A percentile compares a stretch with the other conserved stretches of the same genome.
Conservation (phyloP, 164 flowering plant genomes). For the Piper longum region DNA sequence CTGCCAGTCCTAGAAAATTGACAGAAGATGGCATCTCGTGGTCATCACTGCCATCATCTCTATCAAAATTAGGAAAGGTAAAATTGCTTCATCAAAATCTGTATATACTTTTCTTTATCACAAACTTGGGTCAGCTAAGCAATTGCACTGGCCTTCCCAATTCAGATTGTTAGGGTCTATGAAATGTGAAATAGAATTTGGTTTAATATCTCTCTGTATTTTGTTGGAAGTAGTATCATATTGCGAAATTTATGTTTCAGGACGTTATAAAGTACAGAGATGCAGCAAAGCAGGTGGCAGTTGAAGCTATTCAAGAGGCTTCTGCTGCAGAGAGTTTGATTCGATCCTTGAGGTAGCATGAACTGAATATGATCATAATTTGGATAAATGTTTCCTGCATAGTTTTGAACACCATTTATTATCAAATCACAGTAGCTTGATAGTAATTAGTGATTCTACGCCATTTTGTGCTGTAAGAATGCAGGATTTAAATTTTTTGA, state of each 20-base stretch:
- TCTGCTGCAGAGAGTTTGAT: slow-evolving; percentile 81
- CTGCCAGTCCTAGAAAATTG: slow-evolving; percentile 35
- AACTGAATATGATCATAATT: neutral
- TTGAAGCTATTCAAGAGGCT: slow-evolving; percentile 91
- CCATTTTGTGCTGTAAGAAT: no score
- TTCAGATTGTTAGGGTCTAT: no score
- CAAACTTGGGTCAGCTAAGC: no score
- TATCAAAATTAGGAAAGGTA: slow-evolving; percentile 88
- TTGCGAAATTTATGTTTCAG: slow-evolving; percentile 20
- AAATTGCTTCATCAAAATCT: no score
- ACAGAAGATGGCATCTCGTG: slow-evolving; percentile 55
- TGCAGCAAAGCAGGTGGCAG: slow-evolving; percentile 76
- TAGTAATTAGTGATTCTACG: no score
- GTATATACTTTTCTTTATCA: neutral
- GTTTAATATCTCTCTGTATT: neutral
- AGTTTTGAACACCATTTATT: no score
- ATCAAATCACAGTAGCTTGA: no score
- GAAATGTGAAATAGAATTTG: no score
- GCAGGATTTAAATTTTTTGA: no score
- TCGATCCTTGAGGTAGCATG: slow-evolving; percentile 68
- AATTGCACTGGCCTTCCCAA: no score
- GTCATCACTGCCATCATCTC: slow-evolving; percentile 74
- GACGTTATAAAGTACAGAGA: slow-evolving; percentile 82
- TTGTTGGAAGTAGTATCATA: neutral
- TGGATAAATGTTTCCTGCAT: no score